Conservation (phyloP, 2,329 filamentous ascomycete genomes). For the Xylogone sp. region DNA sequence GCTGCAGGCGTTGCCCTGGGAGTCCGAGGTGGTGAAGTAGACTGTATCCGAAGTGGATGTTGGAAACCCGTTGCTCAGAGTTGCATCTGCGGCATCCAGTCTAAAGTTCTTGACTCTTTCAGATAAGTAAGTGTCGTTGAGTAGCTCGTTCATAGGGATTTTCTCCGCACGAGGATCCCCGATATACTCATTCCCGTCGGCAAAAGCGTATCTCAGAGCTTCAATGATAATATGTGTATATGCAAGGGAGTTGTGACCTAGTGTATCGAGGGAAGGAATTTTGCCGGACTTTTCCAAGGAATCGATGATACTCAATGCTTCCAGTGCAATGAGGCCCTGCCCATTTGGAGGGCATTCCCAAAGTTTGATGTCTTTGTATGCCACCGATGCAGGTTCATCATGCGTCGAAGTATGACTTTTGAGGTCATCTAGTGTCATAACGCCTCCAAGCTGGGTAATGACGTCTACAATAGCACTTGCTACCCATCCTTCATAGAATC, state of each 20-base stretch:
- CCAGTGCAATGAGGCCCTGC: background rate
- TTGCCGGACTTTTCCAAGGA: background rate
- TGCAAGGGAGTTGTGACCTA: background rate
- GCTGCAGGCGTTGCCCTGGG: background rate
- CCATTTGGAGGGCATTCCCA: background rate
- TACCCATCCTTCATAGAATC: background rate
- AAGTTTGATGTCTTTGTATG: background rate
- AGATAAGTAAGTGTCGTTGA: background rate
- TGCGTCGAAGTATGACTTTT: background rate
- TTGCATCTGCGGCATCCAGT: background rate
- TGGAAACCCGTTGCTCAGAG: background rate
- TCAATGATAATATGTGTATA: background rate
- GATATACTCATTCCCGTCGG: background rate
- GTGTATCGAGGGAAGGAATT: background rate
- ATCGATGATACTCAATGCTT: background rate
- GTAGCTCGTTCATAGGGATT: background rate
- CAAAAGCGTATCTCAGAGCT: background rate
- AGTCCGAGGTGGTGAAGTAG: background rate
- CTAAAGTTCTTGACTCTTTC: background rate
- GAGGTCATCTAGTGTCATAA: background rate
- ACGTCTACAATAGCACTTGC: background rate
- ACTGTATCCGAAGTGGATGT: background rate
- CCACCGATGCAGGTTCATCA: background rate
- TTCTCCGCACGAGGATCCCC: background rate
- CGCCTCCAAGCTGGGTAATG: background rate